These are phyloP conservation scores for Andrographis paniculata DNA, from an alignment of 305 asterid genomes.

Conservation along the genomic window DNA sequence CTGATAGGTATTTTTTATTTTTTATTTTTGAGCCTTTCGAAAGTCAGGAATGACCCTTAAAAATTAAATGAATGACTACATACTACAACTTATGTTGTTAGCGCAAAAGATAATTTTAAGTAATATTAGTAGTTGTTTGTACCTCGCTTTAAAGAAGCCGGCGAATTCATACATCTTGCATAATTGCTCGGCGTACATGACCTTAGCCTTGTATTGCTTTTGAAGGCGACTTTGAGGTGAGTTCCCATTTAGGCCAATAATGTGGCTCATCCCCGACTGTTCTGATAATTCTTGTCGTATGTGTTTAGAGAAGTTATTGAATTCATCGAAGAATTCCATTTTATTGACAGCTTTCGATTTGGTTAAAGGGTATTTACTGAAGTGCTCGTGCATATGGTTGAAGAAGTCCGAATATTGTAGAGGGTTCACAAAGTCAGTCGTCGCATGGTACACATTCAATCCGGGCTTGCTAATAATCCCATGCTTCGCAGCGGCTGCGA, in stretches of 20 bases:
- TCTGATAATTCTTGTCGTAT: conserved; percentile 13
- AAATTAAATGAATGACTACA: too few relatives aligned
- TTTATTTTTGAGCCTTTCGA: too few relatives aligned
- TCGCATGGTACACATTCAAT: not conserved
- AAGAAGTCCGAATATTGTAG: conserved; percentile 14
- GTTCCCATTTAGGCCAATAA: not conserved
- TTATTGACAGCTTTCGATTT: not conserved
- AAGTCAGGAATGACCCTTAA: too few relatives aligned
- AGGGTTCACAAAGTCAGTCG: not conserved
- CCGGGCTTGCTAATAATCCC: conserved; percentile 11
- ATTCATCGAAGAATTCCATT: conserved; percentile 16
- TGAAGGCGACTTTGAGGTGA: not conserved
- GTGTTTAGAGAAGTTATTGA: conserved; percentile 15
- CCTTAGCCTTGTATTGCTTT: conserved; percentile 15
- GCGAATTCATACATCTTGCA: conserved; percentile 26
- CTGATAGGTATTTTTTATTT: too few relatives aligned
- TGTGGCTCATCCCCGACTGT: not conserved
- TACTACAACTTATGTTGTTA: too few relatives aligned
- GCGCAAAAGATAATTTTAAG: too few relatives aligned
- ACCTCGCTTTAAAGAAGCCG: conserved; percentile 28
- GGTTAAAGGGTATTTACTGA: conserved; percentile 13
- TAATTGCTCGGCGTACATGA: conserved; percentile 23
- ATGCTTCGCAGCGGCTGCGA: conserved; percentile 24
- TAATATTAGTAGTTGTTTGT: too few relatives aligned
- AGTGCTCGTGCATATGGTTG: conserved; percentile 21